Evolutionary conservation across 2,329 filamentous ascomycete species (phyloP), one percentile per base, ranked within the genome.

Genomic region (Pestalotiopsis sp.): DNA sequence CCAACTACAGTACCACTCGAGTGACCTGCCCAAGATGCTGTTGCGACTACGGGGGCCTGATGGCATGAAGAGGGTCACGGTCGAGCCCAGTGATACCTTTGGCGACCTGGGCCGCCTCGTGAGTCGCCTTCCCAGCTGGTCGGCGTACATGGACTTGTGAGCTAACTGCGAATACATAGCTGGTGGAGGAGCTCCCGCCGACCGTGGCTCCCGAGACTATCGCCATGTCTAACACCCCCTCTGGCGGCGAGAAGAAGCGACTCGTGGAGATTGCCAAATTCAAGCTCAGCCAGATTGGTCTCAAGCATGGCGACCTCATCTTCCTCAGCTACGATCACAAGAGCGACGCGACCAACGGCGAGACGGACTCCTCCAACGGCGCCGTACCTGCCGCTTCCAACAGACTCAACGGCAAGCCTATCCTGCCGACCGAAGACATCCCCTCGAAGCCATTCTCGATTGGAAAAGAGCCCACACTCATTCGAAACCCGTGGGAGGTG

Each of bases 401-500:
- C 75, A 88, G 92, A 67, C 87, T 97, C n/a, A 95, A 93, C 79
- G 94, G 93, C 70, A 91, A 92, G 74, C 88, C 91, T 38, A 88
- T 96, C 57, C 83, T 91, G 17, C 88, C 91, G 23, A 88, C 88
- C 69, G 91, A 95, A 76, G 87, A 92, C 72, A 80, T 88, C 3
- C 88, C 90, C 58, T 86, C 92, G 77, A 86, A 89, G 70, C 88
- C 90, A 63, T 84, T 83, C 13, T 84, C 84, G 66, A 82, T 88
- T 58, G 39, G 49, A 14, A 85, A 83, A 4, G 87, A 87, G 1
- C 85, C 88, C 4, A 82, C 86, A 2, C 83, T 89, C 66, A 91
- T 95, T 75, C 93, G 92, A 80, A 97, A 96, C 72, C 93, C 94
- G 0, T 98, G 96, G 96, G 96, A 99, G 77, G 89, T 92, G 9